Evolutionary conservation across 1,284 basidiomycete genomes (phyloP).

Genomic region (Coniferiporia sulphurascens): DNA sequence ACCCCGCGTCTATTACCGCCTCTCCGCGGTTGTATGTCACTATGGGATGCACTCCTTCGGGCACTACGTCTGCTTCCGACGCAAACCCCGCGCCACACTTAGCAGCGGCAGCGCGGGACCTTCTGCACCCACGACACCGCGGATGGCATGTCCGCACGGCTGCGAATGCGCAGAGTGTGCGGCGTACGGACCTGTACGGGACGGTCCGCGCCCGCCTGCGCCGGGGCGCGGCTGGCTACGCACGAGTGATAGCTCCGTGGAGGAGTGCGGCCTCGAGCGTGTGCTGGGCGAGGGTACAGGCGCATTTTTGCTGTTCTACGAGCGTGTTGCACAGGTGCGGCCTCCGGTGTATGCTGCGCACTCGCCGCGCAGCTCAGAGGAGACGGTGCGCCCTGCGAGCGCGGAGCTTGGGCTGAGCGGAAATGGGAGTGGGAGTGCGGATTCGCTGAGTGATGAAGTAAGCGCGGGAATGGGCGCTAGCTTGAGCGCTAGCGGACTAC

Average conservation of each 20-base stretch:
- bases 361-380: constrained; percentile 47
- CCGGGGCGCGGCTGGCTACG: constrained; percentile 74
- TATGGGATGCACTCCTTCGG: constrained; percentile 87
- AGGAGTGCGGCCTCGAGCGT: constrained; percentile 70
- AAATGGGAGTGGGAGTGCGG: constrained; percentile 2
- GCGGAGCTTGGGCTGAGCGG: neutral
- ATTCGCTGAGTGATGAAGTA: no score
- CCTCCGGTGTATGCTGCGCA: constrained; percentile 13
- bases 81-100: constrained; percentile 52
- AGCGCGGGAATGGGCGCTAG: no score
- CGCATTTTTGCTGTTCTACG: constrained; percentile 91
- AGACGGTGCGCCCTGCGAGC: constrained; percentile 40
- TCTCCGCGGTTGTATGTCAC: constrained; percentile 82
- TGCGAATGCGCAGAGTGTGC: constrained; percentile 41
- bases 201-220: constrained; percentile 26
- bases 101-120: constrained; percentile 11
- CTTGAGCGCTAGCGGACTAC: no score
- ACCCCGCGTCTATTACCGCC: constrained; percentile 65
- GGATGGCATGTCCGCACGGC: constrained; percentile 42
- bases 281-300: constrained; percentile 69
- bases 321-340: constrained; percentile 50
- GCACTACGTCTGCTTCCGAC: constrained; percentile 87
- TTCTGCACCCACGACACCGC: constrained; percentile 35
- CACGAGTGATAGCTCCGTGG: constrained; percentile 80
- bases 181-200: constrained; percentile 38